Base-by-base conservation (phyloP, 2,329 filamentous ascomycete species). In the Alternaria novae-zelandiae region DNA sequence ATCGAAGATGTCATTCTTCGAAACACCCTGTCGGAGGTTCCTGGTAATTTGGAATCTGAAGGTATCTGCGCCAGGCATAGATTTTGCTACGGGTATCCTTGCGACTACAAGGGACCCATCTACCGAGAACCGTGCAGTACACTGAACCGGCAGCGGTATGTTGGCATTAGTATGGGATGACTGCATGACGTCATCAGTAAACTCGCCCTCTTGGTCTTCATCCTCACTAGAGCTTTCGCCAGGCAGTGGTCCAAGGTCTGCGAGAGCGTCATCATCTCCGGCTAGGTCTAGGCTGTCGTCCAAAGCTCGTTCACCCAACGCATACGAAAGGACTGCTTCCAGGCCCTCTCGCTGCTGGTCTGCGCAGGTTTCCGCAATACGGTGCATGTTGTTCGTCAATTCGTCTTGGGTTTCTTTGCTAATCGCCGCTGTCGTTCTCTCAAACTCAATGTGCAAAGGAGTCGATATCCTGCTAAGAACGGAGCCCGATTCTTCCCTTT, bases 171-270 rank as follows among this genome's bases (percentile, higher is more conserved):
- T 78, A 85, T 87, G 87, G 25, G 85, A 81, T 10, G 83, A 82
- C 50, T 83, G 83, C 65, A 88, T 82, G 20, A 85, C 78, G 60
- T 86, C 85, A 61, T 85, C 82, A 26, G 74, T 78, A 21, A 73
- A 75, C 49, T 76, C 75, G 46, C 75, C 74, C 32, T 93, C 91
- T 61, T 80, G 81, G 51, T 94, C 92, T 68, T 94, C 92, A 64
- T 93, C 91, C 66, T 93, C 91, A 71, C 92, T 96, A 4, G 93
- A 97, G 69, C 92, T 95, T 68, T 96, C 93, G 61, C 92, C 75
- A 8, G 67, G 69, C 28, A 74, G 36, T 20, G 68, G 66, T 80
- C 82, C 41, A 26, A 72, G 44, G 32, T 73, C 71, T 59, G 80
- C 79, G 57, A 67, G 55, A 87, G 59, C 88, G 8, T 91, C 89